Evolutionary conservation across 768 basidiomycete genomes (phyloP).

Genomic region (Calocera viscosa): DNA sequence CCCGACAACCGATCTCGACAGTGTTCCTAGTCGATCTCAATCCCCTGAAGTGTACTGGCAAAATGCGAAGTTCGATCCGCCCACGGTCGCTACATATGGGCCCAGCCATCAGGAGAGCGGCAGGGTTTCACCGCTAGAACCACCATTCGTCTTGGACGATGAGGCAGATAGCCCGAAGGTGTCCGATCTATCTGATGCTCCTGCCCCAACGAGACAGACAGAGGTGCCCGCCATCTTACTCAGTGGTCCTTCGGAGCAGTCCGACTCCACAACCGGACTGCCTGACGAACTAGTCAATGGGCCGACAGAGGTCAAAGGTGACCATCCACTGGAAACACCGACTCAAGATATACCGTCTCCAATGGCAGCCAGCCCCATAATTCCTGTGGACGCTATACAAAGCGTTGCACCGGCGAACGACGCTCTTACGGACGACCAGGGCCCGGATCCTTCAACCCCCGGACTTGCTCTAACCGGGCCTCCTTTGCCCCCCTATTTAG

Average conservation of each 20-base stretch:
- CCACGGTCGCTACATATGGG: neutral
- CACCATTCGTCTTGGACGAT: neutral
- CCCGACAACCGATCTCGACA: neutral
- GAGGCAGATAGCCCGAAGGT: neutral
- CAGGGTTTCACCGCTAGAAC: neutral
- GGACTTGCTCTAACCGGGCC: too few relatives aligned
- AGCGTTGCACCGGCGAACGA: too few relatives aligned
- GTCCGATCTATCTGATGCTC: neutral
- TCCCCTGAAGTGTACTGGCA: neutral
- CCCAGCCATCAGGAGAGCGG: neutral
- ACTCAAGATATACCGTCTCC: too few relatives aligned
- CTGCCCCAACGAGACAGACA: neutral
- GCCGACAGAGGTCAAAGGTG: neutral
- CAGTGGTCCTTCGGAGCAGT: neutral
- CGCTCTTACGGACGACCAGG: too few relatives aligned
- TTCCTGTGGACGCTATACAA: too few relatives aligned
- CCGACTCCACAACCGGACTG: neutral
- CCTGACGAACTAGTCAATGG: neutral
- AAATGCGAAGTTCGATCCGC: neutral
- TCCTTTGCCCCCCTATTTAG: too few relatives aligned
- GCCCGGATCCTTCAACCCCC: too few relatives aligned
- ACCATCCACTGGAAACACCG: too few relatives aligned
- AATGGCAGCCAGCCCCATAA: too few relatives aligned
- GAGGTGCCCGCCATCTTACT: neutral
- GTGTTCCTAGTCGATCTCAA: neutral